Evolutionary conservation across 2,329 filamentous ascomycete genomes (phyloP).

Genomic region (Huntiella omanensis): DNA sequence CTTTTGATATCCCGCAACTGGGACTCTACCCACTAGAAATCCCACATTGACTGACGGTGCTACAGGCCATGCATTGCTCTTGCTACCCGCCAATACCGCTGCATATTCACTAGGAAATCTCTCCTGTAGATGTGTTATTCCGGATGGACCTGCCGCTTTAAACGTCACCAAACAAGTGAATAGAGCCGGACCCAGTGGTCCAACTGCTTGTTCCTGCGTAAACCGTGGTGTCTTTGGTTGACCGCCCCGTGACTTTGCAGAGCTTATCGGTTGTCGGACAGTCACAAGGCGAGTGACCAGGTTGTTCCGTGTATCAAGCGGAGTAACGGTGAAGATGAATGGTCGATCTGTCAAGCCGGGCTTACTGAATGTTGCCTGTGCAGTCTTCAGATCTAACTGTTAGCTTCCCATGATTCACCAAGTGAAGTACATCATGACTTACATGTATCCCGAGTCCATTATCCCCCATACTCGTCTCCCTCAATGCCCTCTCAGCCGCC

Average conservation of each 20-base stretch:
- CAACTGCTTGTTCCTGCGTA: conserved; percentile 15
- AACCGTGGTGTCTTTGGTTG: conserved; percentile 11
- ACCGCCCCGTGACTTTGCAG: conserved; percentile 19
- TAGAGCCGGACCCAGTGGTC: conserved; percentile 23
- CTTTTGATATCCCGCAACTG: conserved; percentile 19
- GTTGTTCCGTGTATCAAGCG: conserved; percentile 25
- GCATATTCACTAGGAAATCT: conserved; percentile 23
- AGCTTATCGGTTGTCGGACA: conserved; percentile 24
- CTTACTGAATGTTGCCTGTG: conserved; percentile 36
- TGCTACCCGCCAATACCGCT: conserved; percentile 16
- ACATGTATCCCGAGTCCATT: conserved; percentile 21
- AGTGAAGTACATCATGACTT: conserved; percentile 12
- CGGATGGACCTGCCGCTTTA: conserved; percentile 21
- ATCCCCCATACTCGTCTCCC: background rate
- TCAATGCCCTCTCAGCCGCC: conserved; percentile 1
- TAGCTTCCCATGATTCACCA: background rate
- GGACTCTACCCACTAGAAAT: conserved; percentile 23
- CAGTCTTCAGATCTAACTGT: conserved; percentile 22
- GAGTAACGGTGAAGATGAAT: conserved; percentile 31
- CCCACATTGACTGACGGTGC: conserved; percentile 11
- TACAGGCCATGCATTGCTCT: conserved; percentile 26
- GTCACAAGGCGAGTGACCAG: conserved; percentile 32
- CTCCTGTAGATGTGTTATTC: conserved; percentile 18
- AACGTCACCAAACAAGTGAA: conserved; percentile 35
- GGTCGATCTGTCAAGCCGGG: conserved; percentile 29